Conservation (phyloP, 169 alveolate species). For the Hepatocystis sp. region DNA sequence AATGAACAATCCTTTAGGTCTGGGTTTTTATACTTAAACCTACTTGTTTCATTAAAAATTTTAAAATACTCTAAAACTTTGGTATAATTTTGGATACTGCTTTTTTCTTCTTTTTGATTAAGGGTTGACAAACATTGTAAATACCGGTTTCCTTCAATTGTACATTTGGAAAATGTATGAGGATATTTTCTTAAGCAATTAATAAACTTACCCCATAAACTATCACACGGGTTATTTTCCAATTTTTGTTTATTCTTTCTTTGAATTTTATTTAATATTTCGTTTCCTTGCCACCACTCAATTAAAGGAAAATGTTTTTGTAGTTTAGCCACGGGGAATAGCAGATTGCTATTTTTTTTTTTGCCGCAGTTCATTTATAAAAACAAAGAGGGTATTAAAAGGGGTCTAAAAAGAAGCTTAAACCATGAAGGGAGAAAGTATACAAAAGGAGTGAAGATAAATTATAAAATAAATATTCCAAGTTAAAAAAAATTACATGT, state of each 20-base stretch:
- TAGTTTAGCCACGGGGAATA: conserved; percentile 63
- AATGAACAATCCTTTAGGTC: conserved; percentile 58
- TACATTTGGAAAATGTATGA: conserved; percentile 64
- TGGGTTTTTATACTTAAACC: conserved; percentile 59
- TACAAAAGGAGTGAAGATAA: too few relatives aligned
- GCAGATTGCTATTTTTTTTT: conserved; percentile 54
- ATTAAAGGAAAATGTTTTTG: conserved; percentile 68
- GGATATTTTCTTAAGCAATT: conserved; percentile 74
- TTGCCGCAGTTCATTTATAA: conserved; percentile 60
- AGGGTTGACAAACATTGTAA: conserved; percentile 65
- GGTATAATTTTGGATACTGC: conserved; percentile 32
- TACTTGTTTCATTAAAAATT: conserved; percentile 70
- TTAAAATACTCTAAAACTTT: conserved; percentile 69
- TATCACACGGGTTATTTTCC: conserved; percentile 70
- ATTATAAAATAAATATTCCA: too few relatives aligned
- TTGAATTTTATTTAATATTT: conserved; percentile 70
- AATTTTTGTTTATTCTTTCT: conserved; percentile 49
- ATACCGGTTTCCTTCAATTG: conserved; percentile 57
- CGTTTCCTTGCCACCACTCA: conserved; percentile 77
- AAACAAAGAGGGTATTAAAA: background rate
- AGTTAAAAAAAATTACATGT: too few relatives aligned
- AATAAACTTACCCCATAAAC: conserved; percentile 76
- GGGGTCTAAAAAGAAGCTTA: too few relatives aligned
- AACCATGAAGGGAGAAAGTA: too few relatives aligned
- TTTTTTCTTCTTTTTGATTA: conserved; percentile 28